Percentiles rank a stretch among this genome's conserved stretches.
phyloP scores from a whole-genome alignment of 1,284 basidiomycete genomes.

The Ganoderma boninense region DNA sequence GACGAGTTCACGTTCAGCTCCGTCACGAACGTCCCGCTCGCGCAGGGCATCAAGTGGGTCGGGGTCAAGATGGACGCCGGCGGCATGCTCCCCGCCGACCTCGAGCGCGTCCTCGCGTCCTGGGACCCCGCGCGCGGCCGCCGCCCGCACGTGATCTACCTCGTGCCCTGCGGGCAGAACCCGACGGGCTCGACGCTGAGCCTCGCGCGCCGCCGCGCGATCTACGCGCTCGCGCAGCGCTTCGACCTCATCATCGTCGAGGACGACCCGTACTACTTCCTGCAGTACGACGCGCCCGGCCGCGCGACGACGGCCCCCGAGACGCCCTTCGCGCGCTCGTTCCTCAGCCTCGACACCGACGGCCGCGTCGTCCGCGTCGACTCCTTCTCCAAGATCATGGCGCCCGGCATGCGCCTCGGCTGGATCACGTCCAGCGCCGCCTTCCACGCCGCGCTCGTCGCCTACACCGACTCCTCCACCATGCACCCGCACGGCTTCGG shows the following conservation, averaged over 20 bases:
- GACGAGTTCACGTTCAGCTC: slow-evolving; percentile 56
- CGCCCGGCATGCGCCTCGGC: slow-evolving; percentile 56
- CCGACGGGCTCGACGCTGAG: slow-evolving; percentile 53
- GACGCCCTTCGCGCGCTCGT: slow-evolving; percentile 42
- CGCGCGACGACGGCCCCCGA: slow-evolving; percentile 23
- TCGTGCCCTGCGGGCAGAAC: slow-evolving; percentile 55
- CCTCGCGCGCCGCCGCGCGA: slow-evolving; percentile 47
- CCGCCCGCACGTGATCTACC: slow-evolving; percentile 53
- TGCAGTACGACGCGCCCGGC: slow-evolving; percentile 40
- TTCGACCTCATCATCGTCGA: slow-evolving; percentile 56
- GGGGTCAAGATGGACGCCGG: slow-evolving; percentile 53
- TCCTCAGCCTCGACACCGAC: slow-evolving; percentile 54
- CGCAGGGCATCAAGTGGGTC: slow-evolving; percentile 52
- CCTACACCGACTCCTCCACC: slow-evolving; percentile 50
- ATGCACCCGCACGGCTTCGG: slow-evolving; percentile 56
- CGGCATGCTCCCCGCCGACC: slow-evolving; percentile 52
- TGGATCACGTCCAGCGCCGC: slow-evolving; percentile 52
- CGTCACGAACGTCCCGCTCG: slow-evolving; percentile 49
- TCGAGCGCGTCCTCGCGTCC: slow-evolving; percentile 47
- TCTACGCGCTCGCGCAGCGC: slow-evolving; percentile 51
- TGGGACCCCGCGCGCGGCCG: slow-evolving; percentile 50
- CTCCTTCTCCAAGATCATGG: slow-evolving; percentile 52
- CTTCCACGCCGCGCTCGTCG: slow-evolving; percentile 48
- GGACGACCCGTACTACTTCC: slow-evolving; percentile 50
- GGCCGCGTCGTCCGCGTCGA: slow-evolving; percentile 55